Evolutionary conservation across 495 filamentous ascomycete genomes (phyloP).

Genomic region (Aspergillus nidulans): DNA sequence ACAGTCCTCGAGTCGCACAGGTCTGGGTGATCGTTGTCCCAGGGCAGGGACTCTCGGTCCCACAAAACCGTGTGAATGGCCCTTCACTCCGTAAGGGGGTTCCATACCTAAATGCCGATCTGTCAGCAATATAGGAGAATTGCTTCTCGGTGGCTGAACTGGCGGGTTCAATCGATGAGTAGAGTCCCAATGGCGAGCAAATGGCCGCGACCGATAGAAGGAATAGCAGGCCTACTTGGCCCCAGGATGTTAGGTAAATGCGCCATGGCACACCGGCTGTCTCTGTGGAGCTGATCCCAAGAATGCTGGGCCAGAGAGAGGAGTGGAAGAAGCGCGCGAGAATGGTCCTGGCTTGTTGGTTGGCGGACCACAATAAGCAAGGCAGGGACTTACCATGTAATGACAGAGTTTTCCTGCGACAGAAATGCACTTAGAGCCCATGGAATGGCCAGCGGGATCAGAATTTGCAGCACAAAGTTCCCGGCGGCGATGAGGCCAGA

Average conservation of each 20-base stretch:
- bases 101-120: constrained; percentile 14
- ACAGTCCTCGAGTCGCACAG: background rate
- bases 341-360: constrained; percentile 3
- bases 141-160: background rate
- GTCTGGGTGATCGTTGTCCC: background rate
- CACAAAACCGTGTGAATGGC: constrained; percentile 11
- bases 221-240: constrained; percentile 8
- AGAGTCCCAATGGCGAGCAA: constrained; percentile 32
- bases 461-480: constrained; percentile 6
- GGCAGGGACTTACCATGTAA: constrained; percentile 1
- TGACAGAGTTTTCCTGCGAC: constrained; percentile 1
- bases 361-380: background rate
- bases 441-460: constrained; percentile 8
- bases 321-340: constrained; percentile 21
- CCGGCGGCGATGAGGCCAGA: constrained; percentile 15
- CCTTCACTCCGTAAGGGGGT: constrained; percentile 12
- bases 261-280: constrained; percentile 5
- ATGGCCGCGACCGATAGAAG: constrained; percentile 19
- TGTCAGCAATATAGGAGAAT: constrained; percentile 25
- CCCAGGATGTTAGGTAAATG: constrained; percentile 4
- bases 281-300: constrained; percentile 20
- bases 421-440: constrained; percentile 9
- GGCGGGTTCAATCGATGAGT: constrained; percentile 14
- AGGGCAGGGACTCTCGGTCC: background rate
- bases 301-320: constrained; percentile 24